These are phyloP conservation scores for Lycium ferocissimum DNA, from an alignment of 257 asterid species.

Conservation along the genomic window DNA sequence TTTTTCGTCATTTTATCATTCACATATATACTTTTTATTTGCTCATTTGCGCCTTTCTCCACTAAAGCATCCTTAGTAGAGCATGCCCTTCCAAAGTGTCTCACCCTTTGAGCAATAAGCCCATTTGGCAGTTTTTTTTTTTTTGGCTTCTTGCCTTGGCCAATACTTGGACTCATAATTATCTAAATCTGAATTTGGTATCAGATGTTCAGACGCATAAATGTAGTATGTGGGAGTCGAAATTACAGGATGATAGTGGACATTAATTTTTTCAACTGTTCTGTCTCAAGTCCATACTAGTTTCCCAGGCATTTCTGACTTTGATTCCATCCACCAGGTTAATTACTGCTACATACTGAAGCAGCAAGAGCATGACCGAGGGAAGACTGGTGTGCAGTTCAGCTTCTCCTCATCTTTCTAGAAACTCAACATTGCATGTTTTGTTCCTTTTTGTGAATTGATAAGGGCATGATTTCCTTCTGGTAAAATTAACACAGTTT, in stretches of 20 bases:
- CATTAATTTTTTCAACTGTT: background rate
- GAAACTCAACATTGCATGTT: conserved; percentile 28
- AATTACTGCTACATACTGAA: conserved; percentile 82
- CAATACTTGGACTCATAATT: background rate
- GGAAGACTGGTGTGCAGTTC: conserved; percentile 89
- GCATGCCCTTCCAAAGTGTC: background rate
- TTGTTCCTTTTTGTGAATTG: background rate
- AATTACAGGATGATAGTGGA: conserved; percentile 21
- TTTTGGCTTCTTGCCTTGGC: background rate
- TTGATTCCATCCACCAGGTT: conserved; percentile 54
- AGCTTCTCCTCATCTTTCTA: conserved; percentile 81
- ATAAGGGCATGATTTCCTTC: background rate
- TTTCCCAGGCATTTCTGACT: conserved; percentile 36
- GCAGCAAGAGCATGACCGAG: conserved; percentile 75
- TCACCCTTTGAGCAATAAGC: background rate
- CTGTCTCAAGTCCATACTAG: background rate
- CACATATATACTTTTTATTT: background rate
- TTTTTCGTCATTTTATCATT: background rate
- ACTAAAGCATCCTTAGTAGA: background rate
- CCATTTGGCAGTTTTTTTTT: background rate
- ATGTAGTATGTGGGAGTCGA: background rate
- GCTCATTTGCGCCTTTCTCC: background rate
- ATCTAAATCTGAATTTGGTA: background rate
- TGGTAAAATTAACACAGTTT: conserved; percentile 2
- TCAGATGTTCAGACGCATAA: background rate